Conservation (phyloP, 495 filamentous ascomycete genomes). For the Peziza echinospora region DNA sequence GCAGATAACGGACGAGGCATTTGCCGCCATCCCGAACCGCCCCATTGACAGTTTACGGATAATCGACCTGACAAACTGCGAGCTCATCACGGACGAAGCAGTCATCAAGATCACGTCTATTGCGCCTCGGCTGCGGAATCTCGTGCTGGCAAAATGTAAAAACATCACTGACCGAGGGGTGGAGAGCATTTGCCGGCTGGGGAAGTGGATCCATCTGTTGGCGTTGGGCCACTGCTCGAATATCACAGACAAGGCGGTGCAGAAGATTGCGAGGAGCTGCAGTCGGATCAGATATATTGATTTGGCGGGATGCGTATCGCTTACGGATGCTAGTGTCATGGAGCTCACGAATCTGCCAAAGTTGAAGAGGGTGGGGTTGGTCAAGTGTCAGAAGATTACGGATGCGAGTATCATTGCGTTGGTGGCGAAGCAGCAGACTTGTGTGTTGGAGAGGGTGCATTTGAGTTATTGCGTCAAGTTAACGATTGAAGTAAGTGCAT, state of each 20-base stretch:
- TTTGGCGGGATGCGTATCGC: constrained; percentile 72
- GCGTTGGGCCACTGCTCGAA: constrained; percentile 84
- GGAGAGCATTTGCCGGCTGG: constrained; percentile 63
- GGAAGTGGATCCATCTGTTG: constrained; percentile 90
- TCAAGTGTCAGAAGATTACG: constrained; percentile 81
- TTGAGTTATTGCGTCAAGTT: constrained; percentile 82
- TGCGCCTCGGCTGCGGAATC: constrained; percentile 72
- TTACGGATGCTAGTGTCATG: constrained; percentile 74
- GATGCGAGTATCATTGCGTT: constrained; percentile 67
- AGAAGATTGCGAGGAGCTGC: constrained; percentile 59
- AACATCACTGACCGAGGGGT: constrained; percentile 81
- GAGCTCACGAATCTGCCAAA: constrained; percentile 76
- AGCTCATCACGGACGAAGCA: constrained; percentile 59
- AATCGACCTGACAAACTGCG: constrained; percentile 77
- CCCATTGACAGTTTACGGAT: constrained; percentile 75
- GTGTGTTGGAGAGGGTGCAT: constrained; percentile 73
- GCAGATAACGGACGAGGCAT: constrained; percentile 63
- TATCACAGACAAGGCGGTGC: constrained; percentile 73
- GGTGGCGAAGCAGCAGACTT: constrained; percentile 21
- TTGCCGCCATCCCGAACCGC: constrained; percentile 47
- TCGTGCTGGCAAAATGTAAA: constrained; percentile 84
- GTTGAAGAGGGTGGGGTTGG: constrained; percentile 76
- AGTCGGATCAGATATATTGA: constrained; percentile 96
- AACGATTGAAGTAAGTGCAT: constrained; percentile 54
- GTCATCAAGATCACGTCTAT: constrained; percentile 67